Base-by-base conservation (phyloP, 2,329 filamentous ascomycete species). In the Paecilomyces sp. region DNA sequence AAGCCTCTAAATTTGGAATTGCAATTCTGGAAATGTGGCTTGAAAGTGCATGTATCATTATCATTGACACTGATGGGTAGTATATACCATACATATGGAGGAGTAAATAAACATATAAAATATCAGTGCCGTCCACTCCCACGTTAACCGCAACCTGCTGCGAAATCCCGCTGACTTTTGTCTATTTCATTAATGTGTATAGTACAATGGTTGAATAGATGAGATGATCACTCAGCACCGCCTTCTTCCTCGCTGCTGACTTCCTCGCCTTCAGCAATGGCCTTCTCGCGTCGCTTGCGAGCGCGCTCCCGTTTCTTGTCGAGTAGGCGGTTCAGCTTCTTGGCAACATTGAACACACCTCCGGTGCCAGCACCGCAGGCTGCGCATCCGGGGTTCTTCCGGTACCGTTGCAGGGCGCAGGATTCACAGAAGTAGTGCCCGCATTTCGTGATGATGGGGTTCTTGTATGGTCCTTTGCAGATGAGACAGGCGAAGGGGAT, bases 361-460 rank as follows among this genome's bases (percentile, higher is more conserved):
- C 88, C 88, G 0, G 92, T 97, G 4, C 91, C 90, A 0, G 87
- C 81, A 0, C 91, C 90, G 72, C 94, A 97, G 3, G 89, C 89
- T 1, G 90, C 91, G 74, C 94, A 97, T 2, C 85, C 86, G 3
- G 92, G 92, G 67, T 92, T 91, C 71, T 91, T 94, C 63, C 89
- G 83, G 72, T 97, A 97, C 64, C 92, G 79, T 71, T 90, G 86
- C 67, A 97, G 79, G 28, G 94, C 94, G 74, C 94, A 99, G 1
- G 83, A 81, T 74, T 97, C 90, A 72, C 94, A 99, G 71, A 97
- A 97, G 74, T 97, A 97, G 74, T 99, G 94, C 0, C 91, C 90
- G 66, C 94, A 99, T 65, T 91, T 89, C 12, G 94, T 97, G 25
- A 93, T 79, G 12, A 97, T 84, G 0, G 94, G 93, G 60, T 85